phyloP scores from a whole-genome alignment of 2,329 filamentous ascomycete species.

The Alternaria postmessia region DNA sequence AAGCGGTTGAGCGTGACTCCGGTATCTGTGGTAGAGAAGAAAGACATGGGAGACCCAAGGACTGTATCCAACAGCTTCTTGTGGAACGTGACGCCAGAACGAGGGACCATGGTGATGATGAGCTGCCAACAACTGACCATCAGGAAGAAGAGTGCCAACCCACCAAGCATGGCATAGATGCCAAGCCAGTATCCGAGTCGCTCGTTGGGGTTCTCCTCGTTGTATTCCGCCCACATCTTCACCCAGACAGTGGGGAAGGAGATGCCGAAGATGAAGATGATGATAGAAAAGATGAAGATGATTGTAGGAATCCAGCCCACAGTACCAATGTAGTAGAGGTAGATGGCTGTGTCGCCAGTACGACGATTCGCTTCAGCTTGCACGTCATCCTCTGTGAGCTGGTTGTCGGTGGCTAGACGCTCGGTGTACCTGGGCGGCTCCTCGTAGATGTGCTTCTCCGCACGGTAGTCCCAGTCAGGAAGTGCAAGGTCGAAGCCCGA shows the following conservation, averaged over 20 bases:
- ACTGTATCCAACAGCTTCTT: conserved; percentile 58
- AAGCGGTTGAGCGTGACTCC: conserved; percentile 59
- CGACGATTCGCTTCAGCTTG: conserved; percentile 42
- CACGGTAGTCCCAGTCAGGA: conserved; percentile 42
- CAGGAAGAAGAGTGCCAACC: conserved; percentile 37
- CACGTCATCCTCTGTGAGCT: conserved; percentile 42
- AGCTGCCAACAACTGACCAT: conserved; percentile 53
- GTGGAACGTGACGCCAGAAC: conserved; percentile 61
- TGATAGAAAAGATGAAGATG: conserved; percentile 43
- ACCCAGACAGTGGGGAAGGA: conserved; percentile 56
- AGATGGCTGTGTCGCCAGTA: conserved; percentile 45
- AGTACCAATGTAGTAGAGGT: conserved; percentile 44
- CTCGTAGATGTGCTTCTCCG: conserved; percentile 42
- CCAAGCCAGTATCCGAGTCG: conserved; percentile 46
- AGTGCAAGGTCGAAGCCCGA: conserved; percentile 45
- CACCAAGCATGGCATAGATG: conserved; percentile 43
- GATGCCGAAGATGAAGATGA: conserved; percentile 46
- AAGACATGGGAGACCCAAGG: conserved; percentile 54
- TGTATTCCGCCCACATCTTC: conserved; percentile 58
- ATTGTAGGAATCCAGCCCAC: conserved; percentile 42
- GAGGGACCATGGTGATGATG: conserved; percentile 63
- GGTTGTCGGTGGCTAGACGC: conserved; percentile 20
- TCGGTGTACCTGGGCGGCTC: conserved; percentile 43
- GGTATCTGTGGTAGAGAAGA: conserved; percentile 56
- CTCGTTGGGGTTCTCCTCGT: conserved; percentile 49